phyloP scores from a whole-genome alignment of 768 basidiomycete species.

The Boletus eberwhitei region DNA sequence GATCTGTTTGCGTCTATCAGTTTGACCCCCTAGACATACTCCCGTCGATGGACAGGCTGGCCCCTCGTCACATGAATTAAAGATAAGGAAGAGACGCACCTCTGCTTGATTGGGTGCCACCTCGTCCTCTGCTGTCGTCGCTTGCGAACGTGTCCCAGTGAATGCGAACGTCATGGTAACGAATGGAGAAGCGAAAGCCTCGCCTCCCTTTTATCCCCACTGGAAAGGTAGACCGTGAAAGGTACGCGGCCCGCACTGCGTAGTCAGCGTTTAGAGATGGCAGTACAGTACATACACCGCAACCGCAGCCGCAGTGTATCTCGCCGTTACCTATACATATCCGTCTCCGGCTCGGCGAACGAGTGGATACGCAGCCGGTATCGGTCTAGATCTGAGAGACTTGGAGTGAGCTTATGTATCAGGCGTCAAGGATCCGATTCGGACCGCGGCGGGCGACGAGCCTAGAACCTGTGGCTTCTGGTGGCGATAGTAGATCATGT shows the following conservation, averaged over 20 bases:
- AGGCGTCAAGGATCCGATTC: neutral
- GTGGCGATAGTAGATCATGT: neutral
- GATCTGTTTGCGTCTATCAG: constrained; percentile 15
- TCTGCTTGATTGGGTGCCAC: constrained; percentile 9
- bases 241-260: neutral
- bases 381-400: too few relatives aligned
- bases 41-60: neutral
- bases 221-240: too few relatives aligned
- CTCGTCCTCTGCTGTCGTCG: neutral
- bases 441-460: neutral
- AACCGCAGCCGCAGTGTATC: too few relatives aligned
- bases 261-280: too few relatives aligned
- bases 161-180: constrained; percentile 1
- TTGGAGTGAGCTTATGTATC: neutral
- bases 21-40: neutral
- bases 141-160: neutral
- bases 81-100: constrained; percentile 4
- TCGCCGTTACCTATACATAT: neutral
- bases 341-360: neutral
- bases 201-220: constrained; percentile 5
- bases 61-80: neutral
- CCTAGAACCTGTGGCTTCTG: neutral
- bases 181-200: neutral
- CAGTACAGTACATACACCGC: neutral
- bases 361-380: too few relatives aligned